These are phyloP conservation scores for Colletotrichum tabaci DNA, from an alignment of 2,329 filamentous ascomycete species.

Conservation along the genomic window DNA sequence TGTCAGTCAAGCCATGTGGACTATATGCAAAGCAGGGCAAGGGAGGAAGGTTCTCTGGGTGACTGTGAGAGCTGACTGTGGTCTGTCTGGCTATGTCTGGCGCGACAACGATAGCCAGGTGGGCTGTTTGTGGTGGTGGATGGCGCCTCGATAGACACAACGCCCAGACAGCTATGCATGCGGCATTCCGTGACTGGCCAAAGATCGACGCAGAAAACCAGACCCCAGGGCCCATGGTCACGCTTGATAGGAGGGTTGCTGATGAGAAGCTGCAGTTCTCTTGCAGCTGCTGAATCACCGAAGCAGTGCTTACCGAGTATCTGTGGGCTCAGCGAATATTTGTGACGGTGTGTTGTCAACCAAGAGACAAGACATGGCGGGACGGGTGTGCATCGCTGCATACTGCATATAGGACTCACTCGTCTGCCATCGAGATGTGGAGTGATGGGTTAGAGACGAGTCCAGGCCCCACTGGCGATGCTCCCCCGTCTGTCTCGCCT, in stretches of 20 bases:
- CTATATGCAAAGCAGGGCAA: conserved; percentile 1
- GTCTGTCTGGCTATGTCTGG: not conserved
- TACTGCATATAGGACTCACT: conserved; percentile 19
- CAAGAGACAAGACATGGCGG: conserved; percentile 29
- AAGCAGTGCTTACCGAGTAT: conserved; percentile 15
- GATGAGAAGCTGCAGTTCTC: conserved; percentile 9
- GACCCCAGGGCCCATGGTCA: conserved; percentile 8
- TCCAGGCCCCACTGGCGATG: conserved; percentile 32
- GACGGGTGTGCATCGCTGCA: conserved; percentile 25
- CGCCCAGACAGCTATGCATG: conserved; percentile 25
- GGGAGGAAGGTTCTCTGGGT: not conserved
- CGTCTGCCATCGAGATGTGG: conserved; percentile 11
- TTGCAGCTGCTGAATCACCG: conserved; percentile 13
- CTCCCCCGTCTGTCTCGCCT: conserved; percentile 11
- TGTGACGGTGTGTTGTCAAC: conserved; percentile 39
- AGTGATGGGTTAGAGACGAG: conserved; percentile 8
- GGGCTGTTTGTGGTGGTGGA: not conserved
- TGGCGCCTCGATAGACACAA: conserved; percentile 15
- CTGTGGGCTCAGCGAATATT: not conserved
- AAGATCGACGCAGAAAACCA: conserved; percentile 38
- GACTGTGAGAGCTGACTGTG: not conserved
- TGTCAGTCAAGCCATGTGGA: not conserved
- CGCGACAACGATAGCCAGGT: no score
- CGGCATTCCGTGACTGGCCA: conserved; percentile 33
- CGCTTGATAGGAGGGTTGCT: conserved; percentile 26